phyloP scores from a whole-genome alignment of 2,329 filamentous ascomycete species.

The Diaporthe citrichinensis region DNA sequence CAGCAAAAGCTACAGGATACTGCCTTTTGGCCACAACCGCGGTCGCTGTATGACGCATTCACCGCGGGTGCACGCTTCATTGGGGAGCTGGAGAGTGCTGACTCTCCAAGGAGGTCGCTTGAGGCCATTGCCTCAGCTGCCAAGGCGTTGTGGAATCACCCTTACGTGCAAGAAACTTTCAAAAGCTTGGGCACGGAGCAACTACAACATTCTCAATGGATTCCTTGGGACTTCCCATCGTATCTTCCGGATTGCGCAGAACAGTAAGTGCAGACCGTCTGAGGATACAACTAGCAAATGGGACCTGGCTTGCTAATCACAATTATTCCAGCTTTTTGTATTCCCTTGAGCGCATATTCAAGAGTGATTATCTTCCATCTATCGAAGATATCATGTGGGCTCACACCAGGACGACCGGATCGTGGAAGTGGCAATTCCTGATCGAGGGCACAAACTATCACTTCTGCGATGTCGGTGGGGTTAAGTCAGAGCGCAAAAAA shows the following conservation, averaged over 20 bases:
- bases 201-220: background rate
- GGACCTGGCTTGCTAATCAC: background rate
- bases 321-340: background rate
- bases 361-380: conserved; percentile 1
- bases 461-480: background rate
- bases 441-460: background rate
- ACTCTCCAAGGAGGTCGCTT: background rate
- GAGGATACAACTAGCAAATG: background rate
- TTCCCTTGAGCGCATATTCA: conserved; percentile 1
- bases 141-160: background rate
- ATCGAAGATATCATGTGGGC: conserved; percentile 14
- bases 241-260: conserved; percentile 10
- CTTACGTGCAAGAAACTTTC: background rate
- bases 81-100: background rate
- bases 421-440: background rate
- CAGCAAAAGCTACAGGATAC: background rate
- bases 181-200: background rate
- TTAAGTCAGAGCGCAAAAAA: background rate
- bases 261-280: background rate
- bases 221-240: background rate
- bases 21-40: background rate
- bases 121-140: background rate
- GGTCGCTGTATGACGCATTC: background rate
- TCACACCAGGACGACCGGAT: background rate
- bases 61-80: background rate